These are phyloP conservation scores for Basipetospora chlamydospora DNA, from an alignment of 2,329 filamentous ascomycete species.

Conservation along the genomic window DNA sequence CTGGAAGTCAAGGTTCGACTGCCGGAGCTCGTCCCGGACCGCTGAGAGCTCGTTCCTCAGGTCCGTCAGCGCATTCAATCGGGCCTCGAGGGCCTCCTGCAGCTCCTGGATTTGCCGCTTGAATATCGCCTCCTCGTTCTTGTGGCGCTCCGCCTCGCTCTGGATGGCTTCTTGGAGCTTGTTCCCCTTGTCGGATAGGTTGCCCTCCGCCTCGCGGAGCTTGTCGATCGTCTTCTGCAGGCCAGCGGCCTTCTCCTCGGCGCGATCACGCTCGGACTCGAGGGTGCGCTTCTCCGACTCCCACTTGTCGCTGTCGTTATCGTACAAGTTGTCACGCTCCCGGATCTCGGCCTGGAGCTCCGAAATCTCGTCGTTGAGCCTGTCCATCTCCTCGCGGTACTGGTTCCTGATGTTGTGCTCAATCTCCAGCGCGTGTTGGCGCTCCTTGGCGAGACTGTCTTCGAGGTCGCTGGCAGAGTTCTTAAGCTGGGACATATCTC, in stretches of 20 bases:
- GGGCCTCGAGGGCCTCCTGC: constrained; percentile 53
- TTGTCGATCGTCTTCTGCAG: constrained; percentile 58
- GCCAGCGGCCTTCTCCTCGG: constrained; percentile 51
- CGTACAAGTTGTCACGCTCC: constrained; percentile 56
- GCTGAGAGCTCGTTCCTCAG: constrained; percentile 51
- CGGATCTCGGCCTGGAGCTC: constrained; percentile 49
- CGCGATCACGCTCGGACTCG: constrained; percentile 49
- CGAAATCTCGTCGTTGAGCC: constrained; percentile 43
- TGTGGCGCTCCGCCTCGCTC: constrained; percentile 56
- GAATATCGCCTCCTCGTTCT: constrained; percentile 55
- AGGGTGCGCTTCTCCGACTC: constrained; percentile 50
- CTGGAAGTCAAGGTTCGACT: constrained; percentile 49
- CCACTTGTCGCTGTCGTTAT: constrained; percentile 60
- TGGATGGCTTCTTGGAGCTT: constrained; percentile 52
- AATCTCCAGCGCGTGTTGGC: constrained; percentile 41
- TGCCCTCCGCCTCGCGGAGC: constrained; percentile 53
- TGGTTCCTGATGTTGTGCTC: constrained; percentile 42
- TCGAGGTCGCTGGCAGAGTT: constrained; percentile 32
- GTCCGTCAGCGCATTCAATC: constrained; percentile 50
- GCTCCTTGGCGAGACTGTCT: constrained; percentile 35
- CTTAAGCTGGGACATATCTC: constrained; percentile 40
- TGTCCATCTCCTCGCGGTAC: constrained; percentile 30
- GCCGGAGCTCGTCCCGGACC: constrained; percentile 55
- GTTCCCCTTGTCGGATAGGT: constrained; percentile 50
- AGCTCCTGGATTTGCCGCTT: constrained; percentile 61